Evolutionary conservation across 1,284 basidiomycete genomes (phyloP), one percentile per base, ranked within the genome.

Genomic region (Mrakiaceae sp.): DNA sequence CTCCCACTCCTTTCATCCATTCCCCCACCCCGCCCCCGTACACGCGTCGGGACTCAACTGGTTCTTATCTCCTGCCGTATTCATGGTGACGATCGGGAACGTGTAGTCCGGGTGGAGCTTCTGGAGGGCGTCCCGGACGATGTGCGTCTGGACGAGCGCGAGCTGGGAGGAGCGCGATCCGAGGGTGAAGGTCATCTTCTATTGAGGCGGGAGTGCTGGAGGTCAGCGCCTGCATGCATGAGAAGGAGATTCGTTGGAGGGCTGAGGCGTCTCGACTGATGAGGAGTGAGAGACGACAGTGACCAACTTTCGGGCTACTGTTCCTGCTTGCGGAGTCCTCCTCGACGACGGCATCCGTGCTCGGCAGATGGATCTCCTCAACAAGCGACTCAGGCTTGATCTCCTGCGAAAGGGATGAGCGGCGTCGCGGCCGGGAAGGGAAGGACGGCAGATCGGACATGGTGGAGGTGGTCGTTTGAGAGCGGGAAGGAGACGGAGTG

Each of bases 61-160:
- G 72, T 98, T 95, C 70, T 88, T 87, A 78, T 98, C 96, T 8
- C 94, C 95, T 7, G 85, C 85, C 1, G 91, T 96, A 49, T 87
- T 81, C 87, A 95, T 94, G 77, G 90, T 91, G 27, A 83, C 84
- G 56, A 93, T 84, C 42, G 80, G 78, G 75, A 94, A 90, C 52
- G 77, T 64, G 70, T 77, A 71, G 51, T 74, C 70, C 56, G 81
- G 78, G 76, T 81, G 78, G 66, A 77, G 70, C 70, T 79, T 70
- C 59, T 81, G 75, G 59, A 91, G 81, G 4, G 80, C 77, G 67
- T 81, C 80, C 60, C 83, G 79, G 56, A 90, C 87, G 58, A 82
- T 80, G 70, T 89, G 84, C 11, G 92, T 92, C 77, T 97, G 93
- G 68, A 88, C 81, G 73, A 89, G 83, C 4, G 93, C 92, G 14